Base-by-base conservation (phyloP, 2,329 filamentous ascomycete genomes). In the Pseudogymnoascus sp. region DNA sequence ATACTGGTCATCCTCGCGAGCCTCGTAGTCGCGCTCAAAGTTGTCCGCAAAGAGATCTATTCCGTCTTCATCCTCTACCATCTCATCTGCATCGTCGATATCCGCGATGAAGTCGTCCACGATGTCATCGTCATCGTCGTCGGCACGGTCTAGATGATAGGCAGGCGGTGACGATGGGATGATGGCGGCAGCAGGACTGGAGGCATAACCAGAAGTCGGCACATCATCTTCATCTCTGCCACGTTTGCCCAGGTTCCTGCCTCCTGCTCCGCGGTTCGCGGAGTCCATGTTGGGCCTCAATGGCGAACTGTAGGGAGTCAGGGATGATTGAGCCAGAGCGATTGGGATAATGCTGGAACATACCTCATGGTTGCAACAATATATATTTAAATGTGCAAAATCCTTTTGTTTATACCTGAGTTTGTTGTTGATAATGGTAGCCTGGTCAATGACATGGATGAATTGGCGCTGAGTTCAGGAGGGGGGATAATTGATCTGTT, bases 231-330 rank as follows among this genome's bases (percentile, higher is more conserved):
- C 86, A 69, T 88, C 86, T 76, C 86, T 81, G 37, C 81, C 79
- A 70, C 87, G 82, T 75, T 89, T 89, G 65, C 84, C 80, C 66
- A 80, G 77, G 67, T 77, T 81, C 66, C 77, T 70, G 62, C 77
- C 63, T 16, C 63, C 77, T 16, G 77, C 76, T 62, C 91, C 90
- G 69, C 91, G 86, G 77, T 96, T 96, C 70, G 87, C 91, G 67
- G 92, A 92, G 65, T 88, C 86, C 80, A 90, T 88, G 77, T 87
- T 91, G 69, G 86, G 82, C 75, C 88, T 87, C 65, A 95, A 82
- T 74, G 92, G 92, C 75, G 91, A 95, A 80, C 90, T 95, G 73
- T 61, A 50, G 61, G 53, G 23, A 59, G 50, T 65, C 37, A 63
- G 42, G 61, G 11, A 61, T 50, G 61, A 28, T 59, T 63, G 59